phyloP scores from a whole-genome alignment of 441 rosid genomes.

The Brassica balearica region DNA sequence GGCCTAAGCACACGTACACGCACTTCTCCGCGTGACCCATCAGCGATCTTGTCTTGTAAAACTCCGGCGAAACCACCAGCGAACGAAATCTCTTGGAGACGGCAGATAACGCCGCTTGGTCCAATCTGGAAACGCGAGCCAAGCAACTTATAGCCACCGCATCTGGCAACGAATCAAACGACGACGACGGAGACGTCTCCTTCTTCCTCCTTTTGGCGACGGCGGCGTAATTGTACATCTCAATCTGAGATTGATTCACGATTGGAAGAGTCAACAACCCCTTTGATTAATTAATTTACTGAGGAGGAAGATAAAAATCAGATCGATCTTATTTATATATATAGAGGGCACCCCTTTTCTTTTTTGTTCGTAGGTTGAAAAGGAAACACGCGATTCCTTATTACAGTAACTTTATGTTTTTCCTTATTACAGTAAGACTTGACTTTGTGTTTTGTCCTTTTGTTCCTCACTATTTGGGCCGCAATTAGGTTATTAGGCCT shows the following conservation, averaged over 20 bases:
- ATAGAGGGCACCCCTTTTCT: too few species aligned
- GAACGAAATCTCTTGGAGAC: not conserved
- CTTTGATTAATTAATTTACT: too few species aligned
- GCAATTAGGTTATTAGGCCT: not conserved
- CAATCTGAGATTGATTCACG: not conserved
- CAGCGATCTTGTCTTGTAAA: not conserved
- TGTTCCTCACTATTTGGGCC: not conserved
- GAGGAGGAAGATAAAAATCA: not conserved
- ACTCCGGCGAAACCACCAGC: not conserved
- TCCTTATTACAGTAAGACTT: not conserved
- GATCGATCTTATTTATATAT: not conserved
- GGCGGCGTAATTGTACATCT: not conserved
- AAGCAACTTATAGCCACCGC: not conserved
- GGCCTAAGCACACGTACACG: not conserved
- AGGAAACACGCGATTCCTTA: not conserved
- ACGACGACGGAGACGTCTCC: not conserved
- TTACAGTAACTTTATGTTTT: not conserved
- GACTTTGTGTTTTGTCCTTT: not conserved
- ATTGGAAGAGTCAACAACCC: too few species aligned
- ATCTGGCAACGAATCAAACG: not conserved
- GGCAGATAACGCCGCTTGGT: not conserved
- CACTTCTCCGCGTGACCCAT: not conserved
- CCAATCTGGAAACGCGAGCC: not conserved
- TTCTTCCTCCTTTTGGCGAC: not conserved
- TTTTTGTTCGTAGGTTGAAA: not conserved